A percentile compares a stretch with the other conserved stretches of the same genome.
Conservation (phyloP, 169 alveolate genomes). For the Plasmodium adleri region DNA sequence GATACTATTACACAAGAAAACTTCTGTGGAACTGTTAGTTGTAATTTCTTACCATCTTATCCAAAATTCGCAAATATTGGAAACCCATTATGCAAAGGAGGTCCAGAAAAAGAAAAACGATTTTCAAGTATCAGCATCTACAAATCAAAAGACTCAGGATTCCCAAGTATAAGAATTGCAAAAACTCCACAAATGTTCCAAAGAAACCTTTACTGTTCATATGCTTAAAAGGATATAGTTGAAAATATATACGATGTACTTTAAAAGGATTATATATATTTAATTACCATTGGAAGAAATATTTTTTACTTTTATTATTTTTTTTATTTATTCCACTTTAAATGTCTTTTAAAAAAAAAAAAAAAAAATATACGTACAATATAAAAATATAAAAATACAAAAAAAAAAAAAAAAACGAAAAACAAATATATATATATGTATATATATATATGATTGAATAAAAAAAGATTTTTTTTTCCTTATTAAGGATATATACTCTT, state of each 20-base stretch:
- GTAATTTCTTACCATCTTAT: conserved; percentile 48
- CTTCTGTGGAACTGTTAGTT: conserved; percentile 42
- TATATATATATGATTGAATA: no score
- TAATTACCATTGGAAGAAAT: background rate
- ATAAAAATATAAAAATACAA: no score
- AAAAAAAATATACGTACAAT: no score
- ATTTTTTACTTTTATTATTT: conserved; percentile 1
- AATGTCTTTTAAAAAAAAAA: no score
- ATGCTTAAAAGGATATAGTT: conserved; percentile 19
- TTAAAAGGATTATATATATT: conserved; percentile 1
- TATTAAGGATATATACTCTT: no score
- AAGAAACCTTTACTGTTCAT: conserved; percentile 59
- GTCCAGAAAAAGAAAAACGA: conserved; percentile 52
- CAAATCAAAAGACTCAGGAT: conserved; percentile 24
- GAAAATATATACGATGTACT: background rate
- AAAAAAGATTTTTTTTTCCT: no score
- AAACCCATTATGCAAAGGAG: conserved; percentile 17
- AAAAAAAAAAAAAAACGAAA: no score
- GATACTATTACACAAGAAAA: conserved; percentile 32
- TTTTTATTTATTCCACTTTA: background rate
- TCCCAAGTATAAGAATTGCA: conserved; percentile 72
- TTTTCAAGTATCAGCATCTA: conserved; percentile 36
- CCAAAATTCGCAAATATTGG: conserved; percentile 14
- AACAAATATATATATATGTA: no score
- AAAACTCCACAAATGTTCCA: conserved; percentile 54